Evolutionary conservation across 164 flowering plant genomes (phyloP).

Genomic region (Chimonanthus praecox): DNA sequence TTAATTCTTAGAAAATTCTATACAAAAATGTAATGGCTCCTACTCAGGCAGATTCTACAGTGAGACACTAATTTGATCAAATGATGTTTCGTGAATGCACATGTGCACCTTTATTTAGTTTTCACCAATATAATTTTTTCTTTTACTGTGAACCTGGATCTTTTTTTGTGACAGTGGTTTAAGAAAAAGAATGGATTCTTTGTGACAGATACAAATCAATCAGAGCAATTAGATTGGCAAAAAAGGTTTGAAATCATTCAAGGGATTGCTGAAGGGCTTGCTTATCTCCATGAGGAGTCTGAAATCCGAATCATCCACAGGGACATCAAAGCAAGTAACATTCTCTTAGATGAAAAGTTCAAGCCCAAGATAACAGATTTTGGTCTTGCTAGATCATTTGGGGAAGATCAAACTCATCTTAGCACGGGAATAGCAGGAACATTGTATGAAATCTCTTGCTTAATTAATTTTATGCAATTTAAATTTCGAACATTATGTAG

Average conservation of each 20-base stretch:
- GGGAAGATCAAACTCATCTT: slow-evolving; percentile 18
- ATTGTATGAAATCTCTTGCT: slow-evolving; percentile 9
- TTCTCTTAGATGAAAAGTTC: slow-evolving; percentile 18
- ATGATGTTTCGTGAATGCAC: too few relatives aligned
- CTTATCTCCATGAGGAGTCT: slow-evolving; percentile 16
- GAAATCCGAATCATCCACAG: slow-evolving; percentile 17
- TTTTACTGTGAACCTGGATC: too few relatives aligned
- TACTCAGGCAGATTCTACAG: too few relatives aligned
- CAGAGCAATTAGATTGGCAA: slow-evolving; percentile 11
- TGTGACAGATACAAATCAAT: slow-evolving; percentile 3
- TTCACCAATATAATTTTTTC: too few relatives aligned
- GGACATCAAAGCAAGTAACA: slow-evolving; percentile 16
- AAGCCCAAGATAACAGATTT: slow-evolving; percentile 23
- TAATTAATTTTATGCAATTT: background rate
- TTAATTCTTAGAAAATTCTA: too few relatives aligned
- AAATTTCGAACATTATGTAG: background rate
- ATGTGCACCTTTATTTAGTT: too few relatives aligned
- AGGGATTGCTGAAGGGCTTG: slow-evolving; percentile 19
- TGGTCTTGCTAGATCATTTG: slow-evolving; percentile 19
- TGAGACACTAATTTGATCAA: too few relatives aligned
- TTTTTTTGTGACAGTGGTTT: too few relatives aligned
- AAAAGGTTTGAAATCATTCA: slow-evolving; percentile 12
- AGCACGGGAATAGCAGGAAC: slow-evolving; percentile 22
- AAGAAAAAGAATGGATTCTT: too few relatives aligned
- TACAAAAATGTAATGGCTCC: too few relatives aligned